phyloP scores from a whole-genome alignment of 768 basidiomycete species.

The Hericium rajendrae region DNA sequence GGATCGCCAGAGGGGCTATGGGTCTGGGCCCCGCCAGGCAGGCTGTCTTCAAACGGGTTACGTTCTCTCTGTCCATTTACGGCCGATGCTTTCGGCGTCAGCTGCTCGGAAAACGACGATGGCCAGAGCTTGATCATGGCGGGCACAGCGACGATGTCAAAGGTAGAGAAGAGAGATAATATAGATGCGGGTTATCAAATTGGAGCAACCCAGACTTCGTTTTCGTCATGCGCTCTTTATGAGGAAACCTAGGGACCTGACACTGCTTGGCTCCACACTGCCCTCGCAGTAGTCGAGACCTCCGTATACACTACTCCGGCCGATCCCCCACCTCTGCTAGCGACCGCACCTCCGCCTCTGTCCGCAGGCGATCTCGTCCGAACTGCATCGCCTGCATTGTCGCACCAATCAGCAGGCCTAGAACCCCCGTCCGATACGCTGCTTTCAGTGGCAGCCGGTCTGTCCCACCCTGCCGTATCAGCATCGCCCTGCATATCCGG shows the following conservation, averaged over 20 bases:
- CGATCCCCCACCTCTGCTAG: slow-evolving; percentile 7
- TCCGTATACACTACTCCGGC: neutral
- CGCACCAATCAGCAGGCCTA: slow-evolving; percentile 52
- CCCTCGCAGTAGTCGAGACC: neutral
- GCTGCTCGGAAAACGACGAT: slow-evolving; percentile 30
- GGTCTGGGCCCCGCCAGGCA: neutral
- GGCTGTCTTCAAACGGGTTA: slow-evolving; percentile 21
- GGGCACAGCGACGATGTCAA: neutral
- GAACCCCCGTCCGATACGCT: slow-evolving; percentile 21
- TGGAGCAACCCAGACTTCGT: no score
- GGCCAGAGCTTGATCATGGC: slow-evolving; percentile 68
- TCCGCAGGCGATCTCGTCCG: slow-evolving; percentile 20
- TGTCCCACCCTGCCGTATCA: slow-evolving; percentile 2
- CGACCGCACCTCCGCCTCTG: slow-evolving; percentile 17
- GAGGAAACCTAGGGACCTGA: neutral
- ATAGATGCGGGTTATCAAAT: neutral
- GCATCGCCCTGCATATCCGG: slow-evolving; percentile 2
- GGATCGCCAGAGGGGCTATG: slow-evolving; percentile 16
- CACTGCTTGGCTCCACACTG: neutral
- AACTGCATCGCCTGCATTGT: slow-evolving; percentile 33
- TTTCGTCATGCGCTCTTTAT: neutral
- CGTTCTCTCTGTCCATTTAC: slow-evolving; percentile 20
- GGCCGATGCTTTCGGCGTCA: slow-evolving; percentile 43
- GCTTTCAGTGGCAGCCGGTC: slow-evolving; percentile 13
- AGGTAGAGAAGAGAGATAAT: slow-evolving; percentile 1